phyloP scores from a whole-genome alignment of 768 basidiomycete genomes.

The Mycena sanguinolenta region DNA sequence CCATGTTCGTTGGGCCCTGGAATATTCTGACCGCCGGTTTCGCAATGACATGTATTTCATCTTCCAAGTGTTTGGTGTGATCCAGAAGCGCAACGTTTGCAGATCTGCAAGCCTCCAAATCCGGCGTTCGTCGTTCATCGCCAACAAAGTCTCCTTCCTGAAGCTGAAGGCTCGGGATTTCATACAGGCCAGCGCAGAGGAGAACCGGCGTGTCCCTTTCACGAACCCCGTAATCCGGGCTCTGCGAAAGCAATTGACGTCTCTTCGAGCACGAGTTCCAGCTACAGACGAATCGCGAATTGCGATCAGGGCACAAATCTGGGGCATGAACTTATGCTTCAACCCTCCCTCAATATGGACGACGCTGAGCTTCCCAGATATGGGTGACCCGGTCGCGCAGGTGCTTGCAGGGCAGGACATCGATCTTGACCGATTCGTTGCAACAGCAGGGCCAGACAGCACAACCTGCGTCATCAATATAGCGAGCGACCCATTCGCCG shows the following conservation, averaged over 20 bases:
- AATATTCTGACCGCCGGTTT: conserved; percentile 47
- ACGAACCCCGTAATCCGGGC: too few relatives aligned
- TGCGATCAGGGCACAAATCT: conserved; percentile 40
- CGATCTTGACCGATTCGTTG: conserved; percentile 51
- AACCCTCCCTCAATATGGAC: conserved; percentile 54
- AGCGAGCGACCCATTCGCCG: conserved; percentile 47
- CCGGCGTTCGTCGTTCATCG: background rate
- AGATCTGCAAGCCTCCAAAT: conserved; percentile 42
- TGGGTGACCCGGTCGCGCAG: conserved; percentile 54
- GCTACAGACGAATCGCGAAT: conserved; percentile 49
- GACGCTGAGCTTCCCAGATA: conserved; percentile 49
- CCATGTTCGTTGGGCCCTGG: conserved; percentile 47
- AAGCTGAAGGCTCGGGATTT: too few relatives aligned
- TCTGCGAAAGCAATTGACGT: too few relatives aligned
- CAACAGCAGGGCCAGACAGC: conserved; percentile 40
- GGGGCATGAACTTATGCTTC: too few relatives aligned
- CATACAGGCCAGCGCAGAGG: too few relatives aligned
- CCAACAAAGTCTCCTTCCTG: background rate
- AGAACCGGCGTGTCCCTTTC: too few relatives aligned
- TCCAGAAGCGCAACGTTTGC: conserved; percentile 44
- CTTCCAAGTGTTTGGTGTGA: conserved; percentile 47
- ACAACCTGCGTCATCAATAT: conserved; percentile 36
- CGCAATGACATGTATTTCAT: conserved; percentile 42
- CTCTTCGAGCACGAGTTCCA: background rate
- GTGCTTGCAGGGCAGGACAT: conserved; percentile 58